These are phyloP conservation scores for Chaetomiaceae sp. DNA, from an alignment of 2,329 filamentous ascomycete species.

Conservation along the genomic window DNA sequence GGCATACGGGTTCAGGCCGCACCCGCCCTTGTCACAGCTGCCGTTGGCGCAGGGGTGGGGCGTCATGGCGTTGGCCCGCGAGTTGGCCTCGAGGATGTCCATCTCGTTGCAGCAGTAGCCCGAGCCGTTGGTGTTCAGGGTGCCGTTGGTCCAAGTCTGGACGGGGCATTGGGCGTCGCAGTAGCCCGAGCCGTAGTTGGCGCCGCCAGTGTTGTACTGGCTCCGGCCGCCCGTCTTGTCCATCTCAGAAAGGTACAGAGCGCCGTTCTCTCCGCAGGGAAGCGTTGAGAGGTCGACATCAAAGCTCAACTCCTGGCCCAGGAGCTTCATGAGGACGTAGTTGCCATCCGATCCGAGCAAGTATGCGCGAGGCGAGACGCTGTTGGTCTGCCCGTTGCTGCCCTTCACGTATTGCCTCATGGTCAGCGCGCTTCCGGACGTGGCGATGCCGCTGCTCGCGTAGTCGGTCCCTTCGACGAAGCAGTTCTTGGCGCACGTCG, in stretches of 20 bases:
- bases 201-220: constrained; percentile 45
- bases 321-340: constrained; percentile 52
- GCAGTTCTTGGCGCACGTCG: constrained; percentile 43
- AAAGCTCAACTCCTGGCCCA: constrained; percentile 55
- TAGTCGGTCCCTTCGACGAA: constrained; percentile 46
- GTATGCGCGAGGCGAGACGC: constrained; percentile 42
- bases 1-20: constrained; percentile 24
- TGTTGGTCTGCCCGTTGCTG: constrained; percentile 4
- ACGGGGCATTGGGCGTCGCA: constrained; percentile 31
- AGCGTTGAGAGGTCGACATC: constrained; percentile 57
- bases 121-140: constrained; percentile 36
- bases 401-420: constrained; percentile 23
- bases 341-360: constrained; percentile 46
- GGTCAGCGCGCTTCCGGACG: constrained; percentile 20
- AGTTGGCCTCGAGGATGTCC: constrained; percentile 51
- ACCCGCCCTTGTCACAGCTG: constrained; percentile 40
- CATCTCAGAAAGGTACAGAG: constrained; percentile 53
- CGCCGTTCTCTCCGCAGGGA: constrained; percentile 58
- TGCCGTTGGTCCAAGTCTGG: constrained; percentile 46
- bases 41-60: constrained; percentile 40
- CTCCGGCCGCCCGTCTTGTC: constrained; percentile 47
- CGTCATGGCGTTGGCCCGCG: constrained; percentile 38
- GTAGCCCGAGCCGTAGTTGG: constrained; percentile 43
- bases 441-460: constrained; percentile 23
- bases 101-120: constrained; percentile 50